Base-by-base conservation (phyloP, 129 eudicot species). In the Flaveria brownii region DNA sequence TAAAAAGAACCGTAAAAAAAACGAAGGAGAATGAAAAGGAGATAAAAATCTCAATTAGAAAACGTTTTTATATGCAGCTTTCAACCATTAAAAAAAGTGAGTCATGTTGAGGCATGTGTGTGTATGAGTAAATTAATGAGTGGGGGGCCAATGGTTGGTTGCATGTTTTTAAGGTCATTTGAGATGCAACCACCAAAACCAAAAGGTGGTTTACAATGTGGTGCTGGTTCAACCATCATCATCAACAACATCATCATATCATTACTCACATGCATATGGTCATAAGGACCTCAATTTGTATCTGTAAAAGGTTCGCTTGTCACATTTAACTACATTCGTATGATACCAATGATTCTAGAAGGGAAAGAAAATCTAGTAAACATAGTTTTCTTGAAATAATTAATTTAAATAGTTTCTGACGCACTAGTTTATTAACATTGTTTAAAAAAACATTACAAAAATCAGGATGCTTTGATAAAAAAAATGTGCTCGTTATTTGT, bases 91-190 rank as follows among this genome's bases (percentile, higher is more conserved):
- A 75, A 63, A 16, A 26, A 64, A 33, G 41, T 9, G 8, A 63
- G 39, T 63, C 50, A 26, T 74, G 70, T 74, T 46, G 22, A 17
- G 71, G n/a, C 57, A 74, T 75, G 49, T 75, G 54, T 47, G 22
- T 26, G 13, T n/a, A 62, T 28, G 64, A 54, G 42, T 26, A 28
- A 30, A 71, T 49, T 71, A 52, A 50, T 61, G 71, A 78, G 72
- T 60, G 64, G 54, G 82, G 78, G 82, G 68, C 66, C 77, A 50
- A 79, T 49, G 68, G 78, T 79, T 79, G 74, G 81, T 68, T 56
- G 75, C 22, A 77, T 68, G 81, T 77, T 68, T 36, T 39, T 73
- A 25, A 39, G 52, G 57, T 65, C 66, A 51, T 72, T 62, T 42
- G 46, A 51, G 83, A 79, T 72, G 78, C 56, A 79, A 63, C 78